phyloP scores from a whole-genome alignment of 2,329 filamentous ascomycete species.

The Coniella vitis region DNA sequence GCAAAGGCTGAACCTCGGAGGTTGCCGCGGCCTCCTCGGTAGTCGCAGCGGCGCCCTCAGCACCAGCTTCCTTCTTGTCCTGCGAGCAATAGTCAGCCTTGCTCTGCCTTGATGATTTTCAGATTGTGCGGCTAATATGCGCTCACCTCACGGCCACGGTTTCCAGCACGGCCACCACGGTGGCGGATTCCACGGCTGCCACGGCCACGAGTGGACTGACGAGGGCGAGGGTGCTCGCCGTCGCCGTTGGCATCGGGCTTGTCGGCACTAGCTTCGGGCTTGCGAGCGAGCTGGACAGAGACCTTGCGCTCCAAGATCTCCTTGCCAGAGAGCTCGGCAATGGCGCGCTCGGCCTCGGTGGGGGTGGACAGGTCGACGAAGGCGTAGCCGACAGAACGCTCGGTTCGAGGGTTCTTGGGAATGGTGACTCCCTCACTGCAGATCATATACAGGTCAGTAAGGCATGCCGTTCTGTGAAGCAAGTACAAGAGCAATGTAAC shows the following conservation, averaged over 20 bases:
- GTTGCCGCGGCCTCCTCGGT: slow-evolving; percentile 39
- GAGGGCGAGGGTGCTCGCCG: slow-evolving; percentile 60
- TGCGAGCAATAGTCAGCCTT: slow-evolving; percentile 23
- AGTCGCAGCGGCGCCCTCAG: slow-evolving; percentile 42
- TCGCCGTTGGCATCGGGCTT: slow-evolving; percentile 73
- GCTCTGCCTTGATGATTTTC: not conserved
- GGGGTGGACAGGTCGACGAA: slow-evolving; percentile 97
- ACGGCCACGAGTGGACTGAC: slow-evolving; percentile 57
- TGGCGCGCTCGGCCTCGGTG: slow-evolving; percentile 90
- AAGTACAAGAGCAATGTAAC: too few relatives aligned
- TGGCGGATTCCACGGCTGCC: slow-evolving; percentile 56
- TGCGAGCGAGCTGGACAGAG: slow-evolving; percentile 95
- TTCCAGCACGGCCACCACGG: slow-evolving; percentile 51
- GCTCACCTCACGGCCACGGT: slow-evolving; percentile 55
- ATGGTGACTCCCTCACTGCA: slow-evolving; percentile 95
- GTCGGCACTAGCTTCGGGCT: slow-evolving; percentile 80
- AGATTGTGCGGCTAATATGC: not conserved
- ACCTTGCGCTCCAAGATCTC: slow-evolving; percentile 98
- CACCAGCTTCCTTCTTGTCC: slow-evolving; percentile 42
- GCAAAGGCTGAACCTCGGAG: slow-evolving; percentile 51
- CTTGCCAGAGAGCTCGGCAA: slow-evolving; percentile 91
- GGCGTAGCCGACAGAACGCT: slow-evolving; percentile 95
- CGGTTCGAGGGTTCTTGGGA: slow-evolving; percentile 98
- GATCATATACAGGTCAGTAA: slow-evolving; percentile 27
- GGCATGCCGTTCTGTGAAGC: not conserved